These are phyloP conservation scores for Claviceps quebecensis DNA, from an alignment of 2,329 filamentous ascomycete genomes.

Conservation along the genomic window DNA sequence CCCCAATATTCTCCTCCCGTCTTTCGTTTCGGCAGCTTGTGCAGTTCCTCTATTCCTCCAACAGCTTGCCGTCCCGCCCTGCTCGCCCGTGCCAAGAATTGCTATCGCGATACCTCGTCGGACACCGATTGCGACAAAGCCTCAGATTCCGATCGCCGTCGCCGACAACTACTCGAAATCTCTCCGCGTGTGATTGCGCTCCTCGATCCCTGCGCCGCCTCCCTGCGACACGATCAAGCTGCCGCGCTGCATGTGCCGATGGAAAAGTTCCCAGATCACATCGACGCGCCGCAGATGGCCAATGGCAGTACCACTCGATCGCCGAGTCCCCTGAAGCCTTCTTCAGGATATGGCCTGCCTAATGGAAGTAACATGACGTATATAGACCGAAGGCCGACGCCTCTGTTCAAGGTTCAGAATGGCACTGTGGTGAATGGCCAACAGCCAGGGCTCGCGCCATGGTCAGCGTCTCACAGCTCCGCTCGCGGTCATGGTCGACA, in stretches of 20 bases:
- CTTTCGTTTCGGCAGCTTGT: background rate
- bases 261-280: constrained; percentile 45
- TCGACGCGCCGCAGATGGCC: constrained; percentile 26
- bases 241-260: constrained; percentile 15
- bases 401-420: constrained; percentile 1
- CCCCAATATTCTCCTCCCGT: background rate
- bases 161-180: background rate
- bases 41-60: background rate
- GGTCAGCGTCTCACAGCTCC: constrained; percentile 15
- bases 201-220: background rate
- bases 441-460: constrained; percentile 4
- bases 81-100: background rate
- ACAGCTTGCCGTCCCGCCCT: background rate
- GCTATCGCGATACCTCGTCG: background rate
- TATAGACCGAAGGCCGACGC: constrained; percentile 8
- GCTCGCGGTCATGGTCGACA: constrained; percentile 51
- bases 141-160: background rate
- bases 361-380: constrained; percentile 16
- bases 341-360: constrained; percentile 11
- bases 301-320: constrained; percentile 14
- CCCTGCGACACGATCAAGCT: background rate
- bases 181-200: background rate
- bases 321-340: constrained; percentile 14
- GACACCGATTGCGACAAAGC: background rate
- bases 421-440: background rate